Evolutionary conservation across 2,329 filamentous ascomycete species (phyloP), one percentile per base, ranked within the genome.

Genomic region (Epichloe hybrida): DNA sequence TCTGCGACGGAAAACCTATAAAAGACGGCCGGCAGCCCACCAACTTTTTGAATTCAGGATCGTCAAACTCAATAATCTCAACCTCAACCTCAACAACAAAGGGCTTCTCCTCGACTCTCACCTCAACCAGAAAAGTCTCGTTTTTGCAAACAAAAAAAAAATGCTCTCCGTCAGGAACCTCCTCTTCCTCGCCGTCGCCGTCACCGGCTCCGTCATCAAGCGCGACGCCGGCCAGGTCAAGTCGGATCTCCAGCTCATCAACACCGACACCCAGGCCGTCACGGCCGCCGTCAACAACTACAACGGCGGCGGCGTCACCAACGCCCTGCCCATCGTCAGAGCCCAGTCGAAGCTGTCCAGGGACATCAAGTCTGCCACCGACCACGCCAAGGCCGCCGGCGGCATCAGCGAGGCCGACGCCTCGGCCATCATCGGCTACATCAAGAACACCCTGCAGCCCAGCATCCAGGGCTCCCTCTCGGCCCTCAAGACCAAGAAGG

Each of bases 141-240:
- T 27, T 9, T 31, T 31, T 5, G 5, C 23, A 23, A 23, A 20
- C 20, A 20, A 20, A 20, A 21, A 20, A 17, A 46, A 21, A 34
- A 52, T 52, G 51, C 48, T 46, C 17, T 52, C 39, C 48, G 9
- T 50, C 51, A 52, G 50, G 44, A 50, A 43, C 51, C n/a, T 52
- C 20, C 9, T 52, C 48, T 43, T 48, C 39, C 48, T 52, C 15
- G 47, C 51, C 41, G 48, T 44, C 3, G 41, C 51, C 21, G 47
- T 31, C 43, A 38, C 46, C 27, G 43, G 48, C 48, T 49, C 51
- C 38, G 42, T 47, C 47, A 35, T 50, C 43, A 42, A 42, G 50
- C 50, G 50, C 37, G 46, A 52, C 46, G 36, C 20, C 37, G n/a
- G 21, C 4, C 23, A 36, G 17, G 12, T 45, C 46, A 21, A 49